Conservation (phyloP, 1,284 basidiomycete genomes). For the Vanrija sp. region DNA sequence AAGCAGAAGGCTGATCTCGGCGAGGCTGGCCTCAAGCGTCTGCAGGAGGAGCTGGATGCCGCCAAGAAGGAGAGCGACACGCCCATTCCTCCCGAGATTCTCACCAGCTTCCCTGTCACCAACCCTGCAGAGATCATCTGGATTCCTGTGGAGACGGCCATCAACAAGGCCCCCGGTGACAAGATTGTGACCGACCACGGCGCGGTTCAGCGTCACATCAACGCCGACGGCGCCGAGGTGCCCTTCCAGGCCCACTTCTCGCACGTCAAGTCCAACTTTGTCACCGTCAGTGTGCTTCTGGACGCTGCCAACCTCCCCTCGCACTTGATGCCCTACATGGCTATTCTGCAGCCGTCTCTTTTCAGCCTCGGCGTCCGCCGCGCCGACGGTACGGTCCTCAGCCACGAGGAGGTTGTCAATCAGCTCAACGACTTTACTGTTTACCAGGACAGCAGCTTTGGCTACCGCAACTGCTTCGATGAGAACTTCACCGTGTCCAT, state of each 20-base stretch:
- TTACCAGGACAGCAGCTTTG: constrained; percentile 72
- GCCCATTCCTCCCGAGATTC: constrained; percentile 73
- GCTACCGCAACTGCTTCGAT: constrained; percentile 65
- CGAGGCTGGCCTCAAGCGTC: constrained; percentile 70
- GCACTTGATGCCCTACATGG: constrained; percentile 72
- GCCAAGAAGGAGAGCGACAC: constrained; percentile 84
- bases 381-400: constrained; percentile 64
- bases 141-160: constrained; percentile 77
- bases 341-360: constrained; percentile 80
- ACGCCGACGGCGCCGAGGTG: constrained; percentile 63
- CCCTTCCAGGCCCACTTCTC: constrained; percentile 93
- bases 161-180: constrained; percentile 39
- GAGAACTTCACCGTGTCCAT: constrained; percentile 74
- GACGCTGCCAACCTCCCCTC: constrained; percentile 69
- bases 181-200: constrained; percentile 25
- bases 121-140: constrained; percentile 83
- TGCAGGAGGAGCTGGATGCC: constrained; percentile 65
- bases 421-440: constrained; percentile 83
- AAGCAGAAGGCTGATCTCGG: constrained; percentile 70
- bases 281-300: constrained; percentile 73
- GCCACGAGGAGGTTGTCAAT: constrained; percentile 88
- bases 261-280: constrained; percentile 88
- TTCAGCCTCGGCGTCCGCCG: constrained; percentile 82
- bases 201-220: constrained; percentile 62
- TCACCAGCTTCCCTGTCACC: constrained; percentile 81